A percentile compares a stretch with the other conserved stretches of the same genome.
These are phyloP conservation scores for Magnusiomyces paraingens DNA, from an alignment of 1,139 yeast genomes.

Conservation along the genomic window DNA sequence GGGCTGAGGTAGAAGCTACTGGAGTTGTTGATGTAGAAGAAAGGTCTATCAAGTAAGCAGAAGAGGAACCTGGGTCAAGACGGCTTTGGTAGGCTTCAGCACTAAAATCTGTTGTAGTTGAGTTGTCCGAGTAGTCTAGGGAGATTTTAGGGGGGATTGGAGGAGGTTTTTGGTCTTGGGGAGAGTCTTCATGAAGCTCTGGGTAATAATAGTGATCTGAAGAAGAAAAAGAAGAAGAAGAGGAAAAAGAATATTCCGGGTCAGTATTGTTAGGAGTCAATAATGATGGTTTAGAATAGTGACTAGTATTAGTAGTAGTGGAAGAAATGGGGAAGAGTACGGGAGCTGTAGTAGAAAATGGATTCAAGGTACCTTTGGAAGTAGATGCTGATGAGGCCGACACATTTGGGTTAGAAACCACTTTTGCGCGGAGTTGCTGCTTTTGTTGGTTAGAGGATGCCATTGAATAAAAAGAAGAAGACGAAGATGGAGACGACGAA, in stretches of 20 bases:
- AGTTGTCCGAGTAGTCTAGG: neutral
- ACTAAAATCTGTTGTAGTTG: no score
- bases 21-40: neutral
- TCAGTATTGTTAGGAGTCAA: neutral
- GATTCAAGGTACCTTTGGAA: neutral
- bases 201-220: slow-evolving; percentile 5
- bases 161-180: slow-evolving; percentile 4
- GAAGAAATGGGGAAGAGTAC: neutral
- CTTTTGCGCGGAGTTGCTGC: neutral
- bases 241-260: neutral
- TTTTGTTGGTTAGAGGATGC: neutral
- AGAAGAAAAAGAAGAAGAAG: slow-evolving; percentile 1
- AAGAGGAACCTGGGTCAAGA: neutral
- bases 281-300: neutral
- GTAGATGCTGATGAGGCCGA: slow-evolving; percentile 1
- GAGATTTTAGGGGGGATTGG: slow-evolving; percentile 14
- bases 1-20: neutral
- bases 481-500: neutral
- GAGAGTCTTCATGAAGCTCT: neutral
- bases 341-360: neutral
- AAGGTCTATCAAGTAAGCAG: neutral
- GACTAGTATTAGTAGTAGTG: neutral
- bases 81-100: neutral
- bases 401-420: neutral
- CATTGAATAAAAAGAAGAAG: no score